Evolutionary conservation across 371 early-diverging fungal species (phyloP).

Genomic region (Haplosporangium sp.): DNA sequence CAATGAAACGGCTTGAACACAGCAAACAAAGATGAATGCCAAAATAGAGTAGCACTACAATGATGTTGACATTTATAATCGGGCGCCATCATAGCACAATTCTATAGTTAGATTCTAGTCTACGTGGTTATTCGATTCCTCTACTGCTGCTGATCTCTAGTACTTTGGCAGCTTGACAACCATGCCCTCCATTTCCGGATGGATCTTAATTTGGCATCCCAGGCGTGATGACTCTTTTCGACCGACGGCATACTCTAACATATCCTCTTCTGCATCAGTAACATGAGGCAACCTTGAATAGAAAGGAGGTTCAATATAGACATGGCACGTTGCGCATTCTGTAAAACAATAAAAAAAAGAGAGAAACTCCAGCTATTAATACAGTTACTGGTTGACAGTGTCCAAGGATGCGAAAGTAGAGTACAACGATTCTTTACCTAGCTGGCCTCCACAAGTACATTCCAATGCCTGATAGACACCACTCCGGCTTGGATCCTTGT

Average conservation of each 20-base stretch:
- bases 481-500: slow-evolving; percentile 50
- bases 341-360: background rate
- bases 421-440: slow-evolving; percentile 29
- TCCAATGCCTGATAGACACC: slow-evolving; percentile 53
- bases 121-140: no score
- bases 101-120: no score
- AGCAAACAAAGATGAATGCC: no score
- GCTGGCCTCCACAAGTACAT: slow-evolving; percentile 53
- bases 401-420: background rate
- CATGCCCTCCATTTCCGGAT: slow-evolving; percentile 54
- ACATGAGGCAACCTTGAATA: slow-evolving; percentile 31
- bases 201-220: slow-evolving; percentile 52
- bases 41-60: no score
- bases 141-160: background rate
- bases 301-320: slow-evolving; percentile 50
- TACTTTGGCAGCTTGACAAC: slow-evolving; percentile 50
- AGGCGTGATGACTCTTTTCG: slow-evolving; percentile 46
- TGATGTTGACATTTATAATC: no score
- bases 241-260: slow-evolving; percentile 54
- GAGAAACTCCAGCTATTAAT: background rate
- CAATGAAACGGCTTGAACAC: no score
- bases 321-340: slow-evolving; percentile 57
- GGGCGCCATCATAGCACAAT: no score
- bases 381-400: background rate
- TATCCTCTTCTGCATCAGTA: slow-evolving; percentile 53